These are phyloP conservation scores for Nakaseomyces uthaithaninus DNA, from an alignment of 1,139 yeast genomes.

Conservation along the genomic window DNA sequence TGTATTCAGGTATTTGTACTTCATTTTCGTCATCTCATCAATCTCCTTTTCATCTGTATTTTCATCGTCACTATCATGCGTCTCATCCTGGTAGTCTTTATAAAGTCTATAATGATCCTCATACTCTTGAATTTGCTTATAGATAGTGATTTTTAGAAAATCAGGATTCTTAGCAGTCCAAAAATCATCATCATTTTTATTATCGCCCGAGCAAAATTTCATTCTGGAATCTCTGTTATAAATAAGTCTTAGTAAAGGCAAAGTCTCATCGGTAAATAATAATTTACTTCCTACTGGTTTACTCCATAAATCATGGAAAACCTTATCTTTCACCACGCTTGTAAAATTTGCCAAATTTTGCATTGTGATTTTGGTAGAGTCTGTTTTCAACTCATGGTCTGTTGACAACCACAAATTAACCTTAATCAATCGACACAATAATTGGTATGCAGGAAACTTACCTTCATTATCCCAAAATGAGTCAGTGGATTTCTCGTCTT, in stretches of 20 bases:
- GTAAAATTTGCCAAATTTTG: slow-evolving; percentile 43
- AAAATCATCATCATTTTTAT: slow-evolving; percentile 32
- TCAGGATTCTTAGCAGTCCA: slow-evolving; percentile 43
- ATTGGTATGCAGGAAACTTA: not conserved
- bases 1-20: slow-evolving; percentile 13
- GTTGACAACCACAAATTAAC: slow-evolving; percentile 58
- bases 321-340: slow-evolving; percentile 45
- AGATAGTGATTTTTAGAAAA: slow-evolving; percentile 20
- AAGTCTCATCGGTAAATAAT: slow-evolving; percentile 36
- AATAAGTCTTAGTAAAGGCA: slow-evolving; percentile 56
- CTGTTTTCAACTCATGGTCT: slow-evolving; percentile 51
- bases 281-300: slow-evolving; percentile 12
- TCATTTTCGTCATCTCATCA: slow-evolving; percentile 10
- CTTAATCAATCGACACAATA: slow-evolving; percentile 39
- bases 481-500: not conserved
- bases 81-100: slow-evolving; percentile 21
- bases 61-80: slow-evolving; percentile 11
- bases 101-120: slow-evolving; percentile 23
- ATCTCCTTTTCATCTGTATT: slow-evolving; percentile 6
- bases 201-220: slow-evolving; percentile 39
- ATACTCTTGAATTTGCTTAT: slow-evolving; percentile 22
- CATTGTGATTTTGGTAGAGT: slow-evolving; percentile 39
- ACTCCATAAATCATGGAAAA: slow-evolving; percentile 48
- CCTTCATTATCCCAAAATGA: slow-evolving; percentile 2
- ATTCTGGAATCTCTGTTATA: slow-evolving; percentile 63